Percentiles rank a stretch among this genome's conserved stretches.
Evolutionary conservation across 495 filamentous ascomycete species (phyloP).

Genomic region (Aspergillus affinis): DNA sequence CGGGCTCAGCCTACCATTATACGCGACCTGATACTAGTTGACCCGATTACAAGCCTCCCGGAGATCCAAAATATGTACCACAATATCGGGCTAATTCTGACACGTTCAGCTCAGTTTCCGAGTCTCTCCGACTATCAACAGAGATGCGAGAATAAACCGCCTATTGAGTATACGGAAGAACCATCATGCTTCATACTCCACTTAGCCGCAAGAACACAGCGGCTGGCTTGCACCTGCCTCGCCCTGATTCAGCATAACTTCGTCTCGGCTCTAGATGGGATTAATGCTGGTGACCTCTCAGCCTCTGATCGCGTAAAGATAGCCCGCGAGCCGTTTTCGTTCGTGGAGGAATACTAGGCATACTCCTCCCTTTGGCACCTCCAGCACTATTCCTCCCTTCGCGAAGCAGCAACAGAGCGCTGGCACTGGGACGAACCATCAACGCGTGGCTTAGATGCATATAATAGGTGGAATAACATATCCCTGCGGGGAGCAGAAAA

Average conservation of each 20-base stretch:
- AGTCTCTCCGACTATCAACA: too few species aligned
- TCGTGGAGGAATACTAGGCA: constrained; percentile 14
- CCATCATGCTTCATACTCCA: neutral
- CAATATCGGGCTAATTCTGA: too few species aligned
- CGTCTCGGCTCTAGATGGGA: constrained; percentile 1
- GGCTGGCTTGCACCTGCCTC: constrained; percentile 7
- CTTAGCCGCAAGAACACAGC: constrained; percentile 3
- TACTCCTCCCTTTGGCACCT: constrained; percentile 17
- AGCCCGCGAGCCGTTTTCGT: constrained; percentile 12
- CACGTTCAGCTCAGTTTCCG: too few species aligned
- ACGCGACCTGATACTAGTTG: too few species aligned
- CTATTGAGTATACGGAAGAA: too few species aligned
- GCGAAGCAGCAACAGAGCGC: constrained; percentile 4
- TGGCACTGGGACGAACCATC: constrained; percentile 1
- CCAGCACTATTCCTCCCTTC: constrained; percentile 7
- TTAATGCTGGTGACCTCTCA: neutral
- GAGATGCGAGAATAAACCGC: too few species aligned
- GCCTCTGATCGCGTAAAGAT: neutral
- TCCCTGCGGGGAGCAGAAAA: neutral
- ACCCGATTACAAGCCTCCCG: too few species aligned
- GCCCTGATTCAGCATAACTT: neutral
- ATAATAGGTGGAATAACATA: constrained; percentile 2
- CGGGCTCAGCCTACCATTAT: too few species aligned
- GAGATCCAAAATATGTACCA: too few species aligned
- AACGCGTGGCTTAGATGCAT: constrained; percentile 4